phyloP scores from a whole-genome alignment of 2,329 filamentous ascomycete genomes.

The Stachybotrys chlorohalonatus region DNA sequence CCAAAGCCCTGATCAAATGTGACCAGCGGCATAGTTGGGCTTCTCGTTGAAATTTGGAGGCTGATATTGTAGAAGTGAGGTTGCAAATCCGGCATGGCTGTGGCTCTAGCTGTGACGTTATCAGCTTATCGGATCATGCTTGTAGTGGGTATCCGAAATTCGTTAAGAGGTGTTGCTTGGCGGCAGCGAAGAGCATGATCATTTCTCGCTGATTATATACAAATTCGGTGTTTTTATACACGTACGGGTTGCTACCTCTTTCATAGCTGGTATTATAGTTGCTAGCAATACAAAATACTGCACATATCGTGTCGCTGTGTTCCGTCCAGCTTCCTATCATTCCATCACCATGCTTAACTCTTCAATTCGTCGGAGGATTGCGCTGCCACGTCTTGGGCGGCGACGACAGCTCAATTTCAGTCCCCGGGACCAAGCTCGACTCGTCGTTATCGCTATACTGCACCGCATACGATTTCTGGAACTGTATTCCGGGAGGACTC shows the following conservation, averaged over 20 bases:
- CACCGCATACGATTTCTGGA: background rate
- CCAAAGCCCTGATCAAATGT: constrained; percentile 11
- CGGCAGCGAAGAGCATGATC: too few species aligned
- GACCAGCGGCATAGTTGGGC: background rate
- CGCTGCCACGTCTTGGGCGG: background rate
- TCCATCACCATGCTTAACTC: background rate
- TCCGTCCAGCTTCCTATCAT: background rate
- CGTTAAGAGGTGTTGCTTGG: background rate
- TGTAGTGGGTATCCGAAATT: background rate
- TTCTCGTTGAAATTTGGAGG: too few species aligned
- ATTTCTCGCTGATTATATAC: too few species aligned
- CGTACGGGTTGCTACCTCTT: background rate
- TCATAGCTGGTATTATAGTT: background rate
- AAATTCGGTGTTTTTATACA: too few species aligned
- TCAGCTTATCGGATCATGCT: background rate
- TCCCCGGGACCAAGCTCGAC: background rate
- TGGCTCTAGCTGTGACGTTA: background rate
- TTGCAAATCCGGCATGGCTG: too few species aligned
- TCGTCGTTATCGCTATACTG: constrained; percentile 1
- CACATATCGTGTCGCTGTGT: background rate
- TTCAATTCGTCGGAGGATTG: background rate
- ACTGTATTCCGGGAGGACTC: background rate
- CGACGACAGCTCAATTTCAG: background rate
- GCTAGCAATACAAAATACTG: background rate
- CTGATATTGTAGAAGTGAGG: too few species aligned